Evolutionary conservation across 2,329 filamentous ascomycete species (phyloP).

Genomic region (Cladosporium sp.): DNA sequence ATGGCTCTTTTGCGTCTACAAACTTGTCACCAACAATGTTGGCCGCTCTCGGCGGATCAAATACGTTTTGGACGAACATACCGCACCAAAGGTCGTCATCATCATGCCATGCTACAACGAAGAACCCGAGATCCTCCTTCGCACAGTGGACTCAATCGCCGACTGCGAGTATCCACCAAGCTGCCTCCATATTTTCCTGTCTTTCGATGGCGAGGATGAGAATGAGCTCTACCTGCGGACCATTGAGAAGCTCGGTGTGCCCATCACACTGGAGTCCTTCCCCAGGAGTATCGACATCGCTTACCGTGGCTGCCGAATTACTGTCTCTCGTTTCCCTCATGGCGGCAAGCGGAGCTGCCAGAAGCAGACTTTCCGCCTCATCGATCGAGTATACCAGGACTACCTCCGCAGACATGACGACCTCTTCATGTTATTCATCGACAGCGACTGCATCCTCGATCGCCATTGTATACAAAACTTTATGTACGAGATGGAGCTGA

Average conservation of each 20-base stretch:
- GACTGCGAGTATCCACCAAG: constrained; percentile 90
- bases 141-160: constrained; percentile 87
- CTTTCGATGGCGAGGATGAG: constrained; percentile 87
- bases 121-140: constrained; percentile 77
- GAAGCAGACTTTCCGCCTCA: constrained; percentile 88
- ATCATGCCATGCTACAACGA: constrained; percentile 98
- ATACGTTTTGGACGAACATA: constrained; percentile 77
- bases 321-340: constrained; percentile 87
- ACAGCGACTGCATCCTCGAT: constrained; percentile 95
- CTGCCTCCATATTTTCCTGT: constrained; percentile 92
- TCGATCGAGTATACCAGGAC: constrained; percentile 86
- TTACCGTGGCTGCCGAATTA: constrained; percentile 81
- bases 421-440: constrained; percentile 93
- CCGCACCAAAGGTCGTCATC: constrained; percentile 90
- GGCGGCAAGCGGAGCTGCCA: constrained; percentile 94
- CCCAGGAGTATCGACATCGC: constrained; percentile 88
- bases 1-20: constrained; percentile 91
- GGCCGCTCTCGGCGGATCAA: constrained; percentile 82
- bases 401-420: constrained; percentile 89
- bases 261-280: constrained; percentile 73
- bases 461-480: constrained; percentile 93
- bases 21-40: constrained; percentile 83
- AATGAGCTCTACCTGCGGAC: constrained; percentile 88
- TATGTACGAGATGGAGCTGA: constrained; percentile 97
- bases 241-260: constrained; percentile 80